phyloP scores from a whole-genome alignment of 768 basidiomycete genomes.

The Lanmaoa pseudosensibilis region DNA sequence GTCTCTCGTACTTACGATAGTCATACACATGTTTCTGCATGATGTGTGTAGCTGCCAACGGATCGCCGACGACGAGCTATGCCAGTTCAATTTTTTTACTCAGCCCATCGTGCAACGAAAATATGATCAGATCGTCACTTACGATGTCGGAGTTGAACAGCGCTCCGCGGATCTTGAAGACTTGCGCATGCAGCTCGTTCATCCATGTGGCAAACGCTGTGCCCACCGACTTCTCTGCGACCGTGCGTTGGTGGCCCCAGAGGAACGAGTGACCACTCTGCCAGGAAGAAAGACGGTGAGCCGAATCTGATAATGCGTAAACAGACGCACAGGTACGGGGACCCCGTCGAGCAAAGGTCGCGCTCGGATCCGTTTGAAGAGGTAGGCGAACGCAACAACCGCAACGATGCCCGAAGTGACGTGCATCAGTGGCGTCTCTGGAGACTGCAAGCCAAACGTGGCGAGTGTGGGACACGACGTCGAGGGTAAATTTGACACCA shows the following conservation, averaged over 20 bases:
- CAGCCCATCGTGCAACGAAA: background rate
- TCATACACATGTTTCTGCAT: slow-evolving; percentile 11
- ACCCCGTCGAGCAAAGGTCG: background rate
- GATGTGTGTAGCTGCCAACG: slow-evolving; percentile 4
- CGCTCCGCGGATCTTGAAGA: slow-evolving; percentile 5
- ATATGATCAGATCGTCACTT: background rate
- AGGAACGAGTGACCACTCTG: slow-evolving; percentile 1
- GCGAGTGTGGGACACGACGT: background rate
- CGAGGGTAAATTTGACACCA: background rate
- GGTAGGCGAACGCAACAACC: background rate
- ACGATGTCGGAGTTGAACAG: slow-evolving; percentile 7
- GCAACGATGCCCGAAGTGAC: background rate
- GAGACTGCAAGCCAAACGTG: background rate
- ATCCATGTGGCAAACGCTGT: background rate
- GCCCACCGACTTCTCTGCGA: slow-evolving; percentile 5
- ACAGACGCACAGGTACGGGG: slow-evolving; percentile 3
- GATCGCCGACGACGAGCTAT: slow-evolving; percentile 5
- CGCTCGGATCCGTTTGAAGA: background rate
- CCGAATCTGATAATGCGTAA: background rate
- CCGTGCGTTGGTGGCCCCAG: slow-evolving; percentile 7
- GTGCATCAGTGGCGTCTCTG: background rate
- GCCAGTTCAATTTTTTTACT: background rate
- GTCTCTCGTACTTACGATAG: slow-evolving; percentile 2
- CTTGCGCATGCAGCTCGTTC: slow-evolving; percentile 2
- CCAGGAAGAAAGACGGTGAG: background rate